Evolutionary conservation across 257 asterid species (phyloP).

Genomic region (Forsythia viridissima): DNA sequence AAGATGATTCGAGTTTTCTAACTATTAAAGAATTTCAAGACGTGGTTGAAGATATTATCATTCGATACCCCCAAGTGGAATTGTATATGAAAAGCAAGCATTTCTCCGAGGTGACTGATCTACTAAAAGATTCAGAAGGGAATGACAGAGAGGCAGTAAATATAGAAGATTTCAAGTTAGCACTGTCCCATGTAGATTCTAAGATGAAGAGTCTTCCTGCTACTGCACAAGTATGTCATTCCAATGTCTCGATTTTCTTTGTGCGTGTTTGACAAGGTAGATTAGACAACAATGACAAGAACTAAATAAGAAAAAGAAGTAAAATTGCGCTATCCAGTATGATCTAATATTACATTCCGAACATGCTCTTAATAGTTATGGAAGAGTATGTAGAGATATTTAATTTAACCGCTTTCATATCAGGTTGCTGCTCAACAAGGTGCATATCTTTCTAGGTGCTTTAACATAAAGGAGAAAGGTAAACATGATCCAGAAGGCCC

Average conservation of each 20-base stretch:
- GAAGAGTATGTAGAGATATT: neutral
- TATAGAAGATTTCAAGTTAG: slow-evolving; percentile 75
- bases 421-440: slow-evolving; percentile 99
- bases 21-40: slow-evolving; percentile 74
- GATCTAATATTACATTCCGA: neutral
- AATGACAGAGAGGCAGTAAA: slow-evolving; percentile 62
- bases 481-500: slow-evolving; percentile 86
- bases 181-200: slow-evolving; percentile 67
- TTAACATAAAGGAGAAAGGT: slow-evolving; percentile 58
- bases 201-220: slow-evolving; percentile 94
- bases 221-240: slow-evolving; percentile 78
- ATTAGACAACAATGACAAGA: too few relatives aligned
- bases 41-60: slow-evolving; percentile 77
- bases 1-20: slow-evolving; percentile 76
- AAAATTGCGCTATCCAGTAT: neutral
- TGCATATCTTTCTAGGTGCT: slow-evolving; percentile 81
- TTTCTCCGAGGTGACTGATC: slow-evolving; percentile 49
- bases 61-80: slow-evolving; percentile 93
- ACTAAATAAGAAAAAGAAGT: neutral
- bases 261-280: neutral
- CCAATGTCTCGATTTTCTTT: neutral
- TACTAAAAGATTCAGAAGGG: slow-evolving; percentile 65
- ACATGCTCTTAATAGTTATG: neutral
- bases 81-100: slow-evolving; percentile 70
- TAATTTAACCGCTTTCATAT: slow-evolving; percentile 6